Conservation (phyloP, 768 basidiomycete genomes). For the Suillus bovinus region DNA sequence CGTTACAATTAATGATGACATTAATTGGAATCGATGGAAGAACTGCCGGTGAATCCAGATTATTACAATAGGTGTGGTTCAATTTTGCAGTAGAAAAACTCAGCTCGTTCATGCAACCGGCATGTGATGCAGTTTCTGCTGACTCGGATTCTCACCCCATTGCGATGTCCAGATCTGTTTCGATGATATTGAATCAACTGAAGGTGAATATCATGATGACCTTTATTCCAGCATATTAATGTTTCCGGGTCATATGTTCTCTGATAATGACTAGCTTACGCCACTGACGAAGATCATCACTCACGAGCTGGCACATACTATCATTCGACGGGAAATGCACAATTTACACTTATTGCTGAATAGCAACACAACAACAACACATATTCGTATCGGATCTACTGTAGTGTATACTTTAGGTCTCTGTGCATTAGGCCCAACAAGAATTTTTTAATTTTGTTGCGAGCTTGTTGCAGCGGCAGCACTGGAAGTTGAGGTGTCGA, state of each 20-base stretch:
- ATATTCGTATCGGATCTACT: too few relatives aligned
- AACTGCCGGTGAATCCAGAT: neutral
- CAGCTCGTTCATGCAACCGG: neutral
- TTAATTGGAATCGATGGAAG: neutral
- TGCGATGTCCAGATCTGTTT: slow-evolving; percentile 43
- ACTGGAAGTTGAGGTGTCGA: too few relatives aligned
- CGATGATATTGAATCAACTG: slow-evolving; percentile 33
- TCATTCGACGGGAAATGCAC: too few relatives aligned
- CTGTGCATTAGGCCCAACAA: too few relatives aligned
- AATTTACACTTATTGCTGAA: too few relatives aligned
- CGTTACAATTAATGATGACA: neutral
- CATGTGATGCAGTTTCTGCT: neutral
- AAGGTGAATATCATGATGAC: slow-evolving; percentile 35
- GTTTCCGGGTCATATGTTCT: neutral
- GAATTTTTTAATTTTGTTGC: too few relatives aligned
- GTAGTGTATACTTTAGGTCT: too few relatives aligned
- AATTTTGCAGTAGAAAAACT: neutral
- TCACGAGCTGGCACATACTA: neutral
- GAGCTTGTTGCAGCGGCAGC: too few relatives aligned
- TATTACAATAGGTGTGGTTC: neutral
- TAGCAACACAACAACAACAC: too few relatives aligned
- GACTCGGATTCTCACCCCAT: too few relatives aligned
- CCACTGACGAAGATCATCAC: neutral
- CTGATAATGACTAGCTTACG: neutral
- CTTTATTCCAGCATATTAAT: slow-evolving; percentile 13